phyloP scores from a whole-genome alignment of 371 early-diverging fungal species.

The Batkoa obscura region DNA sequence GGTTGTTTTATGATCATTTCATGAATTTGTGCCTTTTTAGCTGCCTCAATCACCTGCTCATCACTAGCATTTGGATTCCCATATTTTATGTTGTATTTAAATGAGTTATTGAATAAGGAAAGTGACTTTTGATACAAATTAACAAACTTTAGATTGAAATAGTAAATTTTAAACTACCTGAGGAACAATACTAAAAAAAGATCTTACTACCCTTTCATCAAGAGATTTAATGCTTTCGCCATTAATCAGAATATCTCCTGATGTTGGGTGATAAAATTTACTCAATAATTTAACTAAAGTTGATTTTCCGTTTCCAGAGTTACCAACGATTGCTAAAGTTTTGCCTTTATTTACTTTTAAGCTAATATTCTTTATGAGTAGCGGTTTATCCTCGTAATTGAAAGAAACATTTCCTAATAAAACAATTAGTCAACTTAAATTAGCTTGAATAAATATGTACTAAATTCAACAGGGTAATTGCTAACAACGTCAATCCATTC shows the following conservation, averaged over 20 bases:
- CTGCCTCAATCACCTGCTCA: conserved; percentile 38
- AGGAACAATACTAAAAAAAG: not conserved
- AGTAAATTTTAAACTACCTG: conserved; percentile 8
- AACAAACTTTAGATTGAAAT: no score
- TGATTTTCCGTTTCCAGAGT: conserved; percentile 29
- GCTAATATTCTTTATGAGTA: no score
- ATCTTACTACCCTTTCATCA: not conserved
- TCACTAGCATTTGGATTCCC: conserved; percentile 28
- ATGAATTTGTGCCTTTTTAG: conserved; percentile 45
- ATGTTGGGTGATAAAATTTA: conserved; percentile 65
- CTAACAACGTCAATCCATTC: no score
- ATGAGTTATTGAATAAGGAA: conserved; percentile 13
- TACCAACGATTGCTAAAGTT: not conserved
- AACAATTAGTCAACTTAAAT: no score
- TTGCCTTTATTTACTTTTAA: no score
- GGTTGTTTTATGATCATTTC: conserved; percentile 43
- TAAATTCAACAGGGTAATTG: no score
- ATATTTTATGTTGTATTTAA: conserved; percentile 56
- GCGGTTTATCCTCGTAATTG: no score
- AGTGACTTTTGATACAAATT: no score
- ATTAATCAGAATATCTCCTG: conserved; percentile 52
- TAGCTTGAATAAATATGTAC: no score
- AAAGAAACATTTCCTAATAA: no score
- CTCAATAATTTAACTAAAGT: conserved; percentile 59
- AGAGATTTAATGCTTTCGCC: conserved; percentile 38